Evolutionary conservation across 352 stramenopile species (phyloP).

Genomic region (Phytophthora macrochlamydospora): DNA sequence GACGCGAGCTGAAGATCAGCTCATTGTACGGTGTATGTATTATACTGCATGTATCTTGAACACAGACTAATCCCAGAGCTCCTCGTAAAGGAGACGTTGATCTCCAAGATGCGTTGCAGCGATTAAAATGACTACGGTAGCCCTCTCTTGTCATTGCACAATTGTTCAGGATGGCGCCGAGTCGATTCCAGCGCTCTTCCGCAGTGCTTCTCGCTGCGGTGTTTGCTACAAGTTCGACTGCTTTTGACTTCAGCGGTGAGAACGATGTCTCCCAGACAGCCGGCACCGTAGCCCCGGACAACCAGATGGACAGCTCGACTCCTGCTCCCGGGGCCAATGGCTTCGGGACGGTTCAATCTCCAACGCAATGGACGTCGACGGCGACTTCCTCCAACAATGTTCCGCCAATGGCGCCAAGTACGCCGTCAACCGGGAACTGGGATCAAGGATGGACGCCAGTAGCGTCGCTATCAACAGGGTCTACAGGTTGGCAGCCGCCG

Average conservation of each 20-base stretch:
- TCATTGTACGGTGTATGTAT: no score
- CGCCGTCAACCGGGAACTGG: constrained; percentile 9
- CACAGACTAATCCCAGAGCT: no score
- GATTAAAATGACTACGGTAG: neutral
- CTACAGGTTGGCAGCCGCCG: no score
- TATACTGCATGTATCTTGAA: no score
- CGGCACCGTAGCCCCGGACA: constrained; percentile 9
- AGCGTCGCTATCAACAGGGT: no score
- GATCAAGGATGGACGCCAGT: neutral
- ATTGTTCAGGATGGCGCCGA: constrained; percentile 16
- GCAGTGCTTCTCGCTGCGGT: constrained; percentile 16
- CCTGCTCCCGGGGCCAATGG: constrained; percentile 5
- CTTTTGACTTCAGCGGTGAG: constrained; percentile 16
- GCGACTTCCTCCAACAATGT: constrained; percentile 21
- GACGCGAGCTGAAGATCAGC: no score
- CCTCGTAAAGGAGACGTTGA: no score
- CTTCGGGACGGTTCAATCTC: constrained; percentile 13
- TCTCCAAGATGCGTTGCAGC: neutral
- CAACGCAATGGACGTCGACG: constrained; percentile 21
- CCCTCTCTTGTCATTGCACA: constrained; percentile 12
- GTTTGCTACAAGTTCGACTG: constrained; percentile 13
- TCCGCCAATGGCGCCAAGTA: constrained; percentile 8
- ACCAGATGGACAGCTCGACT: neutral
- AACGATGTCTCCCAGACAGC: constrained; percentile 24
- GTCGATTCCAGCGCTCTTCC: constrained; percentile 11